Evolutionary conservation across 2,329 filamentous ascomycete species (phyloP).

Genomic region (Lecanoromycetidae sp.): DNA sequence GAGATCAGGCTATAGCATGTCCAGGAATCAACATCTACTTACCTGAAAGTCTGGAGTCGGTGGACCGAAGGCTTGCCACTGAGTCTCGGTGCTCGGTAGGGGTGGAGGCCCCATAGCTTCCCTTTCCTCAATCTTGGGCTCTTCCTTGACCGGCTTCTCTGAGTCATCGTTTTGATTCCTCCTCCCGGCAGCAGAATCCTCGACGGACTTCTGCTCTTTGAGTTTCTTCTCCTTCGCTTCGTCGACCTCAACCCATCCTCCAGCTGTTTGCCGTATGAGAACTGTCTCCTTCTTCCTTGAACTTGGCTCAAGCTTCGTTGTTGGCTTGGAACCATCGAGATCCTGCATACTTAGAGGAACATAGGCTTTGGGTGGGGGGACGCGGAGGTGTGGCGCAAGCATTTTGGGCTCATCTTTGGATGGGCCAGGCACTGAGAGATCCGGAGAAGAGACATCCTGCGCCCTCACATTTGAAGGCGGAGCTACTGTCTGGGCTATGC

Average conservation of each 20-base stretch:
- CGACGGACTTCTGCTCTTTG: slow-evolving; percentile 12
- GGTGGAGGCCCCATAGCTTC: neutral
- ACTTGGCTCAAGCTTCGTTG: slow-evolving; percentile 5
- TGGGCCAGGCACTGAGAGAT: neutral
- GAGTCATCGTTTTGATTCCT: neutral
- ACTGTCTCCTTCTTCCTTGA: slow-evolving; percentile 10
- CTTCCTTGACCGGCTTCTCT: neutral
- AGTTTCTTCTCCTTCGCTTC: slow-evolving; percentile 12
- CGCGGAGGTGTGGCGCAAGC: slow-evolving; percentile 3
- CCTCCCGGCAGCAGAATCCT: neutral
- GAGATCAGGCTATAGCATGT: slow-evolving; percentile 3
- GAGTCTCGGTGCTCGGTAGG: neutral
- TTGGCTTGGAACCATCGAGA: neutral
- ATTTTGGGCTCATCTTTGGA: neutral
- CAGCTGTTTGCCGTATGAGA: slow-evolving; percentile 1
- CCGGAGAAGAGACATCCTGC: too few species aligned
- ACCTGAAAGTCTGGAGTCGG: slow-evolving; percentile 1
- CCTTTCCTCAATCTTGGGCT: neutral
- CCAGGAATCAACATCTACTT: neutral
- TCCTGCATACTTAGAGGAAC: slow-evolving; percentile 2
- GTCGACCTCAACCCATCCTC: slow-evolving; percentile 7
- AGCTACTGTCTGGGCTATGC: too few species aligned
- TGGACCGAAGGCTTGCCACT: slow-evolving; percentile 8
- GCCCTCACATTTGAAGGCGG: too few species aligned
- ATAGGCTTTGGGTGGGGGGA: neutral